Conservation (phyloP, 176 grass and related monocot genomes). For the Carex cristatella region DNA sequence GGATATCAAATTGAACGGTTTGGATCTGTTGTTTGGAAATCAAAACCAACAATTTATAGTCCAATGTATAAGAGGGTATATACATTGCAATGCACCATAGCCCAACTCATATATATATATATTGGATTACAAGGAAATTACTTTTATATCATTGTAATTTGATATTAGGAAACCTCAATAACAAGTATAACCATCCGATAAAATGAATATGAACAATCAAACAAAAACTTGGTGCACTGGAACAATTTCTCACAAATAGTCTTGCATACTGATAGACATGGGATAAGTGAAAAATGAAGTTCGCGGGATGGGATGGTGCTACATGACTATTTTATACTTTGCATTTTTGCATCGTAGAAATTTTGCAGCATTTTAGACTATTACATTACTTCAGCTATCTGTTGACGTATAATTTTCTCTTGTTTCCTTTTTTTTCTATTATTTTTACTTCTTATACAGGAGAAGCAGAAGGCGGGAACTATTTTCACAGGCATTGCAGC, state of each 20-base stretch:
- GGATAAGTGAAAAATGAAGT: background rate
- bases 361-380: background rate
- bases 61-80: too few relatives aligned
- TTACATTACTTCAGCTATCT: background rate
- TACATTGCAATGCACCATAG: too few relatives aligned
- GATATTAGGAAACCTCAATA: background rate
- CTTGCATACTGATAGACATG: background rate
- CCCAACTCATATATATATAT: background rate
- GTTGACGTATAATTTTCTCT: conserved; percentile 22
- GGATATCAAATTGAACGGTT: too few relatives aligned
- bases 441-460: conserved; percentile 36
- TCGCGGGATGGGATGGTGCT: background rate
- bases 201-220: background rate
- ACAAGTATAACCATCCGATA: background rate
- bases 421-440: conserved; percentile 24
- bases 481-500: conserved; percentile 59
- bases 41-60: too few relatives aligned
- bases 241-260: background rate
- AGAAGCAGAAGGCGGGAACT: conserved; percentile 45
- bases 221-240: background rate
- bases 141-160: background rate
- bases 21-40: too few relatives aligned
- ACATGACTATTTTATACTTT: background rate
- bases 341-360: background rate
- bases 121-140: background rate